Conservation (phyloP, 2,329 filamentous ascomycete species). For the Trichoderma breve region DNA sequence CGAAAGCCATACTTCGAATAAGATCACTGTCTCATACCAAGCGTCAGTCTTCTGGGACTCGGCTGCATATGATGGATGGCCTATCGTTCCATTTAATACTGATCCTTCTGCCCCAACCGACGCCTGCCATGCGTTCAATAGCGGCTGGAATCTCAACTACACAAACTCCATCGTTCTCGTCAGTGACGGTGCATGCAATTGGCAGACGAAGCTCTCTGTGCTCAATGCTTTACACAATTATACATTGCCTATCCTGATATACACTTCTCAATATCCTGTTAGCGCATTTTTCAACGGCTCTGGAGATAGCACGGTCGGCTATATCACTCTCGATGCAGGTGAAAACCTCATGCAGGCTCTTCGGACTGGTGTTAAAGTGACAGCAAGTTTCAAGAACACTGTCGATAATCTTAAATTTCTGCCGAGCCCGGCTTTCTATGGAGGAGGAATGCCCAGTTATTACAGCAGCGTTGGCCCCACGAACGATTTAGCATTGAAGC, state of each 20-base stretch:
- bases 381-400: not conserved
- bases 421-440: not conserved
- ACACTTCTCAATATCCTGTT: not conserved
- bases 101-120: not conserved
- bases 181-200: not conserved
- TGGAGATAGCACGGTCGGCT: not conserved
- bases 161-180: not conserved
- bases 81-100: not conserved
- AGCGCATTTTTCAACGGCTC: not conserved
- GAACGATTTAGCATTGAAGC: not conserved
- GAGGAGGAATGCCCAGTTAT: not conserved
- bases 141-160: not conserved
- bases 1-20: not conserved
- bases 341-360: not conserved
- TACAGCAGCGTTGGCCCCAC: not conserved
- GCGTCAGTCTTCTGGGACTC: not conserved
- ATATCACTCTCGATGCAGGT: not conserved
- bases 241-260: not conserved
- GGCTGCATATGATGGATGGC: not conserved
- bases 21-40: not conserved
- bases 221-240: not conserved
- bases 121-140: not conserved
- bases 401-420: not conserved
- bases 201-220: not conserved
- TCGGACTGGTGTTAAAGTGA: not conserved